Evolutionary conservation across 1,139 yeast species (phyloP).

Genomic region (Hemisphaericaspora lyxosophila): DNA sequence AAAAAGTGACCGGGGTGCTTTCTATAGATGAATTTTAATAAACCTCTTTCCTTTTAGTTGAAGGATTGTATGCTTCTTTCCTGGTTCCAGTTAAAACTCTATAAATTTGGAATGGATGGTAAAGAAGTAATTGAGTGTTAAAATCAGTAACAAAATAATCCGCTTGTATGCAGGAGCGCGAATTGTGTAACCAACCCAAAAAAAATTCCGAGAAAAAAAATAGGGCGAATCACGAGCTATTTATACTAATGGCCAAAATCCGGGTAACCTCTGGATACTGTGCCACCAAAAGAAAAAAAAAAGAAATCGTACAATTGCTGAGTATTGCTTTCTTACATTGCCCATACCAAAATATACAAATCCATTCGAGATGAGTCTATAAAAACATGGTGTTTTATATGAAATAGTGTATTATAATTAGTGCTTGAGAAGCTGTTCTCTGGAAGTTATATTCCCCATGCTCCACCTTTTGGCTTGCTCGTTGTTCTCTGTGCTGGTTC

Average conservation of each 20-base stretch:
- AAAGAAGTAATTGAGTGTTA: neutral
- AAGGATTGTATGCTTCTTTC: neutral
- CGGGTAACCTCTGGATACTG: conserved; percentile 25
- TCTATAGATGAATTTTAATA: neutral
- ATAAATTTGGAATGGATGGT: conserved; percentile 1
- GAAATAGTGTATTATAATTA: too few relatives aligned
- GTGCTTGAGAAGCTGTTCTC: too few relatives aligned
- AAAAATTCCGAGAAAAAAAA: conserved; percentile 3
- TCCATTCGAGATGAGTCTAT: too few relatives aligned
- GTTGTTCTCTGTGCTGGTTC: too few relatives aligned
- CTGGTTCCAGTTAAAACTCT: neutral
- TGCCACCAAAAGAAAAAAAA: conserved; percentile 5
- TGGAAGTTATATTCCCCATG: too few relatives aligned
- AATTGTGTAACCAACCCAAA: neutral
- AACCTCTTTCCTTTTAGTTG: neutral
- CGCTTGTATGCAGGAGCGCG: conserved; percentile 9
- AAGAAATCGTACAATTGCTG: conserved; percentile 1
- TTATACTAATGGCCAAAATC: conserved; percentile 25
- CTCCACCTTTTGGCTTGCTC: too few relatives aligned
- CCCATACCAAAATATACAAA: neutral
- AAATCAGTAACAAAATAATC: conserved; percentile 1
- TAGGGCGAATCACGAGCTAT: conserved; percentile 22
- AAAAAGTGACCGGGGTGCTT: neutral
- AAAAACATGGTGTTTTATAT: too few relatives aligned
- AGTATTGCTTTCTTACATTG: neutral